Base-by-base conservation (phyloP, 1,284 basidiomycete genomes). In the Ceratobasidium sp. region DNA sequence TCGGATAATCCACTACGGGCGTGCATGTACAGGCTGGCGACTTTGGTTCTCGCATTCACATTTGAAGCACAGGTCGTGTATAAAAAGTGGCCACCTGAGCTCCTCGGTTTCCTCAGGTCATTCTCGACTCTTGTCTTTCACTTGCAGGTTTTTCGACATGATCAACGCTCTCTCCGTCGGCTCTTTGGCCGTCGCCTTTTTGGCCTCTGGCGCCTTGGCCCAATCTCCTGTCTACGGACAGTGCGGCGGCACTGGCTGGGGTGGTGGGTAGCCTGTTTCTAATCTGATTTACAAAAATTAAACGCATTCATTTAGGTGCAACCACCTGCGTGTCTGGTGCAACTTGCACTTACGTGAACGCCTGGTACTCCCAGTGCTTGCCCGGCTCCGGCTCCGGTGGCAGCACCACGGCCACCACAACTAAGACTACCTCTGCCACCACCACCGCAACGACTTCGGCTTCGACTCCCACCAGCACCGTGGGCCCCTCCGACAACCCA, bases 341-440 rank as follows among this genome's bases (percentile, higher is more conserved):
- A 1, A 72, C 73, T 32, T 87, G 85, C 76, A 76, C 76, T 12
- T 75, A 76, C 56, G 71, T 75, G 22, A 86, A 85, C 73, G 78
- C 80, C 53, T 87, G 82, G 75, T 86, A 86, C 77, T 86, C 78
- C 40, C 85, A 87, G 75, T 87, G 85, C 81, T 72, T 86, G 83
- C 84, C 75, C 70, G 83, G 77, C 27, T 43, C 67, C 50, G 47
- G 25, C 25, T 1, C 17, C 20, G 45, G 45, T 15, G 45, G 45
- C 22, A 62, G 27, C 20, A 42, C 67, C 38, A 35, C 64, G 7
- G 50, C 42, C 38, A 38, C 52, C 31, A 58, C 45, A 31, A 32
- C 12, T 15, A 35, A 34, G 17, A 47, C 31, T 15, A 31, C 42
- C 12, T 22, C 55, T 13, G 38, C 45, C 12, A 53, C 50, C 32